Conservation (phyloP, 2,329 filamentous ascomycete genomes). For the Stagonosporopsis chrysanthemi region DNA sequence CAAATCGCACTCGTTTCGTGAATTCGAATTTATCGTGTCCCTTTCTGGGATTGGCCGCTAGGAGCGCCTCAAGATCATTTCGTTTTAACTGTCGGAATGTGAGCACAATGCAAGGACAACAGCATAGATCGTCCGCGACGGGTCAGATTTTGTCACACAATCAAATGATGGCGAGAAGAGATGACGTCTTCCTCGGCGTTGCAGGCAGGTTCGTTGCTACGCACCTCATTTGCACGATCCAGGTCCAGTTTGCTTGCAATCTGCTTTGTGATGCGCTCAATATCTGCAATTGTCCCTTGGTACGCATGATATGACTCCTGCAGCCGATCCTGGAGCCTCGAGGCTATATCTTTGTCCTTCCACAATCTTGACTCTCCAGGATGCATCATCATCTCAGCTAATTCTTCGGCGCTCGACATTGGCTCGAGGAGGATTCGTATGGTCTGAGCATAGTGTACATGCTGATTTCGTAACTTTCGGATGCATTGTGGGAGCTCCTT, state of each 20-base stretch:
- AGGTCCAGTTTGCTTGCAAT: slow-evolving; percentile 49
- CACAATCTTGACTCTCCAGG: slow-evolving; percentile 40
- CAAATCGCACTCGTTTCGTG: slow-evolving; percentile 46
- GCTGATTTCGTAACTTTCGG: slow-evolving; percentile 47
- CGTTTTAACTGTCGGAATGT: slow-evolving; percentile 37
- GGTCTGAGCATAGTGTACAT: slow-evolving; percentile 48
- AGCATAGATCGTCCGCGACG: not conserved
- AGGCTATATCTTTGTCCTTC: slow-evolving; percentile 40
- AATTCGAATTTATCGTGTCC: slow-evolving; percentile 44
- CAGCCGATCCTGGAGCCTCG: slow-evolving; percentile 42
- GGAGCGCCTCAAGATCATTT: slow-evolving; percentile 47
- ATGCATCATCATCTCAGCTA: slow-evolving; percentile 46
- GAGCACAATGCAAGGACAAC: slow-evolving; percentile 24
- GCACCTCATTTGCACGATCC: slow-evolving; percentile 44
- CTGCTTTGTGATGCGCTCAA: slow-evolving; percentile 45
- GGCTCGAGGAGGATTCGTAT: slow-evolving; percentile 47
- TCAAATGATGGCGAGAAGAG: not conserved
- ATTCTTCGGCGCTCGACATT: slow-evolving; percentile 45
- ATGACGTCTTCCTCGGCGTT: not conserved
- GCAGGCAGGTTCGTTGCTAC: not conserved
- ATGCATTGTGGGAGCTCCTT: slow-evolving; percentile 46
- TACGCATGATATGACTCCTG: slow-evolving; percentile 48
- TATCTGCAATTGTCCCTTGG: slow-evolving; percentile 45
- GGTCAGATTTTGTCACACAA: not conserved
- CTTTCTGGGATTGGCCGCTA: slow-evolving; percentile 45